Conservation (phyloP, 768 basidiomycete species). For the Cubamyces sp. region DNA sequence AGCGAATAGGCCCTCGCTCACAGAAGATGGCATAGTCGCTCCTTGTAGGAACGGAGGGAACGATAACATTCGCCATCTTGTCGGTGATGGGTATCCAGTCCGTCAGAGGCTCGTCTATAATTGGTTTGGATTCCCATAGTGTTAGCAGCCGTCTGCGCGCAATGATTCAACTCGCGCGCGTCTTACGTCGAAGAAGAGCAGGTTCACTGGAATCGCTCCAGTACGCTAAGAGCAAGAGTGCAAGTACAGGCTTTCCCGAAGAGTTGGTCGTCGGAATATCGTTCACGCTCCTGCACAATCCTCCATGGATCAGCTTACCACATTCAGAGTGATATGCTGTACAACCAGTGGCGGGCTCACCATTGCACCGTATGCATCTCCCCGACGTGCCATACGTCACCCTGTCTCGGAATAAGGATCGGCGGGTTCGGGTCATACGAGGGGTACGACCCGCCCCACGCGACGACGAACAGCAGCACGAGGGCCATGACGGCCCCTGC, state of each 20-base stretch:
- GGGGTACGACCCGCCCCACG: slow-evolving; percentile 18
- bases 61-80: slow-evolving; percentile 22
- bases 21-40: slow-evolving; percentile 19
- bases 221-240: slow-evolving; percentile 13
- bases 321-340: neutral
- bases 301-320: neutral
- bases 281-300: slow-evolving; percentile 8
- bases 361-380: slow-evolving; percentile 23
- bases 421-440: slow-evolving; percentile 9
- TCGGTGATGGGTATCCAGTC: slow-evolving; percentile 23
- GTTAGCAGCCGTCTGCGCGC: too few relatives aligned
- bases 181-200: slow-evolving; percentile 16
- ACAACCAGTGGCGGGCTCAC: neutral
- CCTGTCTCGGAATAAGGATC: slow-evolving; percentile 16
- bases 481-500: slow-evolving; percentile 5
- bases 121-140: neutral
- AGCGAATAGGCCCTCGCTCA: neutral
- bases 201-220: slow-evolving; percentile 8
- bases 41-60: slow-evolving; percentile 17
- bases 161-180: neutral
- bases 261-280: slow-evolving; percentile 14
- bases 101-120: slow-evolving; percentile 15
- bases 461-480: slow-evolving; percentile 10
- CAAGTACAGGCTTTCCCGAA: slow-evolving; percentile 11
- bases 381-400: slow-evolving; percentile 22